Evolutionary conservation across 306 rosid species (phyloP).

Genomic region (Cucurbita pepo): DNA sequence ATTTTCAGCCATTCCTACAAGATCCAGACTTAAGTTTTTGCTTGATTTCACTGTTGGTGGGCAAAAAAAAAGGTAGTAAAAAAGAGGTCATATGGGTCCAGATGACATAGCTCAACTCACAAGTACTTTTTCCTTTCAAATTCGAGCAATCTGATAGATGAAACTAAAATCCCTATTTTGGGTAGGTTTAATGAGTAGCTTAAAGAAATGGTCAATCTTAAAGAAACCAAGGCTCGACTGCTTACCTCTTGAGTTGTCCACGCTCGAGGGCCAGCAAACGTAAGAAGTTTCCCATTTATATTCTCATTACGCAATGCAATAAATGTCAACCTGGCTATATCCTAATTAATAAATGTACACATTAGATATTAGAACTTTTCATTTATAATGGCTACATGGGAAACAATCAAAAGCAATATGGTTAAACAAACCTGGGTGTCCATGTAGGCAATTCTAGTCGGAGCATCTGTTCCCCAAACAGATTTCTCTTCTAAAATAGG

Average conservation of each 20-base stretch:
- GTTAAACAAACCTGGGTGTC: constrained; percentile 60
- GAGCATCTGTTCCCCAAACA: constrained; percentile 98
- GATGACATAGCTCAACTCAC: not conserved
- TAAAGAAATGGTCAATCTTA: not conserved
- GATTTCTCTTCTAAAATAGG: constrained; percentile 92
- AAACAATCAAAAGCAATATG: not conserved
- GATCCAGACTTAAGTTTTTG: not conserved
- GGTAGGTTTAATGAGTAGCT: not conserved
- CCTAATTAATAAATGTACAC: constrained; percentile 27
- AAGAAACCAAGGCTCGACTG: not conserved
- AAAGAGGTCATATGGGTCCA: not conserved
- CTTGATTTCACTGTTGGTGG: not conserved
- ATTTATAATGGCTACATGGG: not conserved
- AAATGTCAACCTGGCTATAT: constrained; percentile 84
- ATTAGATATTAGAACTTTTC: not conserved
- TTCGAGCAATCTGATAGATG: not conserved
- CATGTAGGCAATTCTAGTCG: constrained; percentile 97
- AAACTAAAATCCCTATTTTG: not conserved
- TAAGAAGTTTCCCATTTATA: constrained; percentile 64
- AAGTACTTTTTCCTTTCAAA: not conserved
- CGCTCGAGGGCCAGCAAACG: constrained; percentile 93
- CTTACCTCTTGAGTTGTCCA: constrained; percentile 96
- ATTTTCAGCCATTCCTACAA: not conserved
- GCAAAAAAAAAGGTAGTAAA: no score
- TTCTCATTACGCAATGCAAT: constrained; percentile 59